Percentiles rank a stretch among this genome's conserved stretches.
Conservation (phyloP, 345 rosid species). For the Populus euphratica region DNA sequence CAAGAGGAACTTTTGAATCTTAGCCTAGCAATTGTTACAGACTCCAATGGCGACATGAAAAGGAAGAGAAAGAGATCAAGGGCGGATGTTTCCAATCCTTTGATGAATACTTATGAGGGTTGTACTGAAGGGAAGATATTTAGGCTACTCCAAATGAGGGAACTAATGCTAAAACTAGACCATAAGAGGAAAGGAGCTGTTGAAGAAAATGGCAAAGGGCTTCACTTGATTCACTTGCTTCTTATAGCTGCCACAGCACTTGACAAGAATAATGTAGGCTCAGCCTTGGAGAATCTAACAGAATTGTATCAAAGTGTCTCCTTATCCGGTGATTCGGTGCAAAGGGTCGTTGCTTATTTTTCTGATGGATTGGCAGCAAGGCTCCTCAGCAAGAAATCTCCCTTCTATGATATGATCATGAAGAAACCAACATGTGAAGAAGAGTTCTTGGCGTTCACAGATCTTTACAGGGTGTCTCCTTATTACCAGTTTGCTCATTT, state of each 20-base stretch:
- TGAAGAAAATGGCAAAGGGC: constrained; percentile 46
- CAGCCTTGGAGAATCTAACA: constrained; percentile 37
- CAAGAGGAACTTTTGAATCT: constrained; percentile 43
- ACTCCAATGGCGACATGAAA: constrained; percentile 7
- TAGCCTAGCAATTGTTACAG: constrained; percentile 44
- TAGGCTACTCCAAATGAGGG: constrained; percentile 51
- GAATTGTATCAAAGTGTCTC: constrained; percentile 45
- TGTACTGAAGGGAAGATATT: constrained; percentile 48
- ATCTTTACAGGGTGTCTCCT: constrained; percentile 58
- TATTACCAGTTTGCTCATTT: constrained; percentile 69
- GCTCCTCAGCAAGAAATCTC: constrained; percentile 48
- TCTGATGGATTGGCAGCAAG: constrained; percentile 52
- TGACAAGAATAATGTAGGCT: constrained; percentile 33
- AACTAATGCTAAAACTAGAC: constrained; percentile 45
- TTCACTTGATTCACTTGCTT: constrained; percentile 58
- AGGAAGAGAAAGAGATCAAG: constrained; percentile 40
- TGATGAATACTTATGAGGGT: constrained; percentile 13
- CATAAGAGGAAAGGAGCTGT: constrained; percentile 19
- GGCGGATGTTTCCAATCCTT: constrained; percentile 1
- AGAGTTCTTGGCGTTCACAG: constrained; percentile 49
- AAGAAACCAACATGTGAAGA: constrained; percentile 45
- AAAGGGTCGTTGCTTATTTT: constrained; percentile 57
- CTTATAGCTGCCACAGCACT: constrained; percentile 53
- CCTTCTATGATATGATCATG: constrained; percentile 54
- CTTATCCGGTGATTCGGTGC: constrained; percentile 56